Evolutionary conservation across 129 eudicot species (phyloP).

Genomic region (Flaveria trinervia): DNA sequence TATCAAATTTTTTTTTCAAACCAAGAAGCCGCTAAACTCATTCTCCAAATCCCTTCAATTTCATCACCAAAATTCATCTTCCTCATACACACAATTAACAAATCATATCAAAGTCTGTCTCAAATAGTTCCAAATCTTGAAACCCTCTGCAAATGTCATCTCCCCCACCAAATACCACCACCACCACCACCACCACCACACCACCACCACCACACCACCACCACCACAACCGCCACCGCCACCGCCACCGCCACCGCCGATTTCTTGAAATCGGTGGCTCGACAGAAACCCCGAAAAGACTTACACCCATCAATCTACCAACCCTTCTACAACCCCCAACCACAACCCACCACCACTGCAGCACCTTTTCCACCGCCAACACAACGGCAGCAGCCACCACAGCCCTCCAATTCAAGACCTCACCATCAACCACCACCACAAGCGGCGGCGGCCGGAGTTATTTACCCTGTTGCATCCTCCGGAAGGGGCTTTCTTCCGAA

Average conservation of each 20-base stretch:
- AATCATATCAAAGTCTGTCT: not conserved
- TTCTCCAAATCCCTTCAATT: not conserved
- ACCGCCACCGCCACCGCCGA: conserved; percentile 17
- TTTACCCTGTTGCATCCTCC: too few species aligned
- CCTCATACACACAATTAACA: not conserved
- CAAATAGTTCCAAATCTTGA: not conserved
- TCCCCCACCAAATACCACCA: conserved; percentile 29
- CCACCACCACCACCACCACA: not conserved
- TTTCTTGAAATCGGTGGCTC: conserved; percentile 33
- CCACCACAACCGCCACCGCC: not conserved
- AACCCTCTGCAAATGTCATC: conserved; percentile 38
- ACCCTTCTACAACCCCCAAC: conserved; percentile 35
- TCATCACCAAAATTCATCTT: too few species aligned
- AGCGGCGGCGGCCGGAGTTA: too few species aligned
- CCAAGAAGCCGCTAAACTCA: not conserved
- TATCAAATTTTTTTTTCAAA: too few species aligned
- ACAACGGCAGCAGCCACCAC: not conserved
- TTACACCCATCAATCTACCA: conserved; percentile 37
- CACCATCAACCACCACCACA: not conserved
- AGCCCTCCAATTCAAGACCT: conserved; percentile 21
- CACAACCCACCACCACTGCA: not conserved
- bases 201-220: not conserved
- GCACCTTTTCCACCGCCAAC: not conserved
- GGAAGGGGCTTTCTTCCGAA: too few species aligned
- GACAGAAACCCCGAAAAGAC: conserved; percentile 13